phyloP scores from a whole-genome alignment of 1,139 yeast species.

The Insectozyma bohioensis region DNA sequence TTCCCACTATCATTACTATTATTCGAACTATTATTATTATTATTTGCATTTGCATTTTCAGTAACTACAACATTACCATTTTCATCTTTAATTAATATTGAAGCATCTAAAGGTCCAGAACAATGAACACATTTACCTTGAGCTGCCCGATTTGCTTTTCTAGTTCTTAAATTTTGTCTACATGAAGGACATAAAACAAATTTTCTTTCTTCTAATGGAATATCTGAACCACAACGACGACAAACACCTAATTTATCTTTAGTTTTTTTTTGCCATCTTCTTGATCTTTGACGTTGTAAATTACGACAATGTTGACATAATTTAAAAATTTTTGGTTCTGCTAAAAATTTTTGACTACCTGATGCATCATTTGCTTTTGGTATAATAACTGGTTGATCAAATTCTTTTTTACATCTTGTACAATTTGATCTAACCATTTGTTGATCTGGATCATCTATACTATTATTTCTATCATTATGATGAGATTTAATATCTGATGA shows the following conservation, averaged over 20 bases:
- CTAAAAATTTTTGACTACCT: conserved; percentile 26
- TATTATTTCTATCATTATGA: conserved; percentile 1
- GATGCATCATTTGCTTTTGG: conserved; percentile 27
- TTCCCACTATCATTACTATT: neutral
- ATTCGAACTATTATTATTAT: neutral
- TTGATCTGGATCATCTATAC: conserved; percentile 9
- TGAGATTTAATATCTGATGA: neutral
- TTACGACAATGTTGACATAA: conserved; percentile 65
- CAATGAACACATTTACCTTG: conserved; percentile 70
- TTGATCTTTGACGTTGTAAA: conserved; percentile 58
- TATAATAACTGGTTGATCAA: conserved; percentile 45
- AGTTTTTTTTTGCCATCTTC: conserved; percentile 65
- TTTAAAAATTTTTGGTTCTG: conserved; percentile 51
- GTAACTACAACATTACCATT: conserved; percentile 9
- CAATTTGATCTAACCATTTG: conserved; percentile 33
- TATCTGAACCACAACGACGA: conserved; percentile 58
- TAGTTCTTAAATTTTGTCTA: conserved; percentile 50
- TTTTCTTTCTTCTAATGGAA: conserved; percentile 49
- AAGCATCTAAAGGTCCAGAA: conserved; percentile 55
- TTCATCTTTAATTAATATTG: conserved; percentile 28
- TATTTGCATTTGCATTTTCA: neutral
- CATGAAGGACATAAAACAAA: conserved; percentile 63
- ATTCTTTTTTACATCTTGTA: conserved; percentile 60
- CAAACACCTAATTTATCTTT: conserved; percentile 63
- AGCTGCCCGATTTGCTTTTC: conserved; percentile 59